Percentiles rank a stretch among this genome's conserved stretches.
Evolutionary conservation across 2,329 filamentous ascomycete species (phyloP).

Genomic region (Septoria linicola): DNA sequence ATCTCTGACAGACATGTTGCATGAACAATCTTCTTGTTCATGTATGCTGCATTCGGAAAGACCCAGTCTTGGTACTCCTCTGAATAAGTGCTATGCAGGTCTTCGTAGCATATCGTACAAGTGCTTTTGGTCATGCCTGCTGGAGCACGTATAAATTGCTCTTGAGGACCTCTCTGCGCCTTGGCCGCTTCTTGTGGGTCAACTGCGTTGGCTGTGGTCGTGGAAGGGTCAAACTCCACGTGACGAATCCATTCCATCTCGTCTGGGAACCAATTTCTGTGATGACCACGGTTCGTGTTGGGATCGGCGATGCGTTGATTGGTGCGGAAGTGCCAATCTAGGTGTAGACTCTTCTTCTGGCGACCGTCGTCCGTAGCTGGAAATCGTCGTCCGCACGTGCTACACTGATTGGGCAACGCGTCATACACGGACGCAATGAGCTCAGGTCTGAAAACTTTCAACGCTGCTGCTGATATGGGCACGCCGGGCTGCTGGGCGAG

Average conservation of each 20-base stretch:
- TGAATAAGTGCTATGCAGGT: slow-evolving; percentile 88
- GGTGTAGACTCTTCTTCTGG: slow-evolving; percentile 82
- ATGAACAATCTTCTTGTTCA: slow-evolving; percentile 81
- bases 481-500: slow-evolving; percentile 19
- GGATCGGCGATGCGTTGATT: slow-evolving; percentile 86
- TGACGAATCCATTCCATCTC: slow-evolving; percentile 91
- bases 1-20: slow-evolving; percentile 85
- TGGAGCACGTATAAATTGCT: slow-evolving; percentile 78
- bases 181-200: slow-evolving; percentile 42
- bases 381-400: slow-evolving; percentile 88
- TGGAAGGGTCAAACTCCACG: slow-evolving; percentile 69
- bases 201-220: slow-evolving; percentile 44
- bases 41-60: slow-evolving; percentile 82
- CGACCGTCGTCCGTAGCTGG: slow-evolving; percentile 72
- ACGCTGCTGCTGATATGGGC: slow-evolving; percentile 32
- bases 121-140: slow-evolving; percentile 71
- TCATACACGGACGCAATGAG: slow-evolving; percentile 75
- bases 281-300: slow-evolving; percentile 73
- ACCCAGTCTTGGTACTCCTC: slow-evolving; percentile 95
- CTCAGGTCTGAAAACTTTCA: slow-evolving; percentile 62
- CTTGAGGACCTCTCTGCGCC: slow-evolving; percentile 57
- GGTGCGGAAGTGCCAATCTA: slow-evolving; percentile 98
- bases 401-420: slow-evolving; percentile 79
- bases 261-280: slow-evolving; percentile 92
- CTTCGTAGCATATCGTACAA: slow-evolving; percentile 94